phyloP scores from a whole-genome alignment of 75 land plant species.

The Pseudotsuga menziesii region DNA sequence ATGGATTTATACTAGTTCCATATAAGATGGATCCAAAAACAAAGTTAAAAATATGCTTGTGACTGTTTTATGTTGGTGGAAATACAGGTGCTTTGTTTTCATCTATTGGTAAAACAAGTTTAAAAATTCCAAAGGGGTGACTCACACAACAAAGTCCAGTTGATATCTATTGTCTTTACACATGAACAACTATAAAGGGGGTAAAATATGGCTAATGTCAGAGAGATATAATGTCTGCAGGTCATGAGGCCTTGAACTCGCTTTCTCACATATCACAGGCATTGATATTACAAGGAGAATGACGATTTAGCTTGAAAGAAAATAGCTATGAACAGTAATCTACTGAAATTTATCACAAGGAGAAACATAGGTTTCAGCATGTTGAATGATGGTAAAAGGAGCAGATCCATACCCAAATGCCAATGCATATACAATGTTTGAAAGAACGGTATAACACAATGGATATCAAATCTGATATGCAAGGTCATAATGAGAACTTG shows the following conservation, averaged over 20 bases:
- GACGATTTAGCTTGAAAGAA: too few species aligned
- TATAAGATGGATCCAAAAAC: too few species aligned
- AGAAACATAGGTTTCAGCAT: background rate
- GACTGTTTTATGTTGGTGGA: too few species aligned
- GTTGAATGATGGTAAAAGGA: background rate
- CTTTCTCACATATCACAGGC: too few species aligned
- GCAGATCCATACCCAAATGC: background rate
- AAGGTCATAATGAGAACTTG: too few species aligned
- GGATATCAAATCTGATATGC: background rate
- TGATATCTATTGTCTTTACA: background rate
- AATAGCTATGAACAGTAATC: too few species aligned
- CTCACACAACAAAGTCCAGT: background rate
- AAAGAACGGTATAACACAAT: constrained; percentile 2
- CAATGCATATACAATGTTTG: background rate
- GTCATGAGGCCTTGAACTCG: background rate
- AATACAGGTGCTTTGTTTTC: too few species aligned
- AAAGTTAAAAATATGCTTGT: too few species aligned
- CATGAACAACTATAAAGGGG: background rate
- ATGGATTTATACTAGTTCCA: too few species aligned
- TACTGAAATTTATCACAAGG: too few species aligned
- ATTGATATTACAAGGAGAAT: background rate
- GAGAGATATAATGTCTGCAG: background rate
- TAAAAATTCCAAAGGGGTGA: background rate
- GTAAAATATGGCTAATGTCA: background rate
- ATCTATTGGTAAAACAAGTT: too few species aligned